A percentile compares a stretch with the other conserved stretches of the same genome.
These are phyloP conservation scores for Ophiostoma quercus DNA, from an alignment of 2,329 filamentous ascomycete genomes.

Conservation along the genomic window DNA sequence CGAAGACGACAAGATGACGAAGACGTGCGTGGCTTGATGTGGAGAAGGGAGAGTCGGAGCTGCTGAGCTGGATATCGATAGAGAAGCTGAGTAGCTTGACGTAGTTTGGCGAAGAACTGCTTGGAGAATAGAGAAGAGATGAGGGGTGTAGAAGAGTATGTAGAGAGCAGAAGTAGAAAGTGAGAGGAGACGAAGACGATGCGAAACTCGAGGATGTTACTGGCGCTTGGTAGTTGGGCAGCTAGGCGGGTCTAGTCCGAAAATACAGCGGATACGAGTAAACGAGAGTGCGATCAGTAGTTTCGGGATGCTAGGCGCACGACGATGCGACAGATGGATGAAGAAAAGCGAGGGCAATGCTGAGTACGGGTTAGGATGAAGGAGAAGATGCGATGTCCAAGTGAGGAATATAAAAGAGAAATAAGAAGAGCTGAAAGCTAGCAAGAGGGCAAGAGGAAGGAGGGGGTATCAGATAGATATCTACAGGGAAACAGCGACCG, in stretches of 20 bases:
- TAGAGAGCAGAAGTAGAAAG: background rate
- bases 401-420: background rate
- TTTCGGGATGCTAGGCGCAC: conserved; percentile 3
- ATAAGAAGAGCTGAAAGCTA: background rate
- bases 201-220: conserved; percentile 4
- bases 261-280: conserved; percentile 13
- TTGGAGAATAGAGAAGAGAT: background rate
- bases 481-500: conserved; percentile 2
- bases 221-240: conserved; percentile 4
- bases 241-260: conserved; percentile 5
- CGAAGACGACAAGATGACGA: background rate
- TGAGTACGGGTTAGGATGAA: background rate
- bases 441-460: background rate
- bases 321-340: background rate
- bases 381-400: background rate
- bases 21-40: background rate
- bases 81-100: background rate
- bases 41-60: background rate
- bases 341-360: background rate
- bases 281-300: background rate
- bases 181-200: background rate
- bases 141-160: background rate
- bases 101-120: background rate
- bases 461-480: background rate
- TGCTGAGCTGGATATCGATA: background rate